Evolutionary conservation across 2,329 filamentous ascomycete species (phyloP).

Genomic region (Aureobasidium zeae): DNA sequence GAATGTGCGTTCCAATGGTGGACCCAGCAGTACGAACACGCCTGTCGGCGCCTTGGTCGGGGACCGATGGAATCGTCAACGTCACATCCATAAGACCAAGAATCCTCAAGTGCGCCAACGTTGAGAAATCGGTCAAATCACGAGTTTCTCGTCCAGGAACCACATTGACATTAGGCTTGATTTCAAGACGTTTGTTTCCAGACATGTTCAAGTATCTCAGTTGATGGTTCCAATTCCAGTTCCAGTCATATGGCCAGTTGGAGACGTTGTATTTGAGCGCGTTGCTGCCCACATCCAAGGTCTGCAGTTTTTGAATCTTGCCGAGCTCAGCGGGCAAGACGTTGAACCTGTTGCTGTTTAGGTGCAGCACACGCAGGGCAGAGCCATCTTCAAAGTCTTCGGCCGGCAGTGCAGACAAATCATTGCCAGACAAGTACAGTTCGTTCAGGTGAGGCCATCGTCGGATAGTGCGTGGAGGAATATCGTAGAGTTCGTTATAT

Average conservation of each 20-base stretch:
- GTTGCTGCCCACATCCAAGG: conserved; percentile 92
- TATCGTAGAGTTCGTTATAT: conserved; percentile 88
- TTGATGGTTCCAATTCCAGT: conserved; percentile 97
- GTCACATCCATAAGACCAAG: conserved; percentile 97
- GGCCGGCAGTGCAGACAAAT: conserved; percentile 79
- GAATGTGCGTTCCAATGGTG: conserved; percentile 67
- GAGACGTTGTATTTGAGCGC: conserved; percentile 96
- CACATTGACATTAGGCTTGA: conserved; percentile 56
- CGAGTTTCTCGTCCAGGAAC: conserved; percentile 49
- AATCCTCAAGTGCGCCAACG: conserved; percentile 71
- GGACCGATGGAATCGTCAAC: conserved; percentile 82
- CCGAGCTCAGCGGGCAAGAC: conserved; percentile 91
- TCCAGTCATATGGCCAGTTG: conserved; percentile 99
- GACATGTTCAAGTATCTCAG: conserved; percentile 92
- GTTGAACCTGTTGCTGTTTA: conserved; percentile 97
- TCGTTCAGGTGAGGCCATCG: conserved; percentile 86
- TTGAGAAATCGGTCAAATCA: conserved; percentile 83
- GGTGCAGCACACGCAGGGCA: conserved; percentile 77
- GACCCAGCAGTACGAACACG: conserved; percentile 97
- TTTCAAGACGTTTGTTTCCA: conserved; percentile 92
- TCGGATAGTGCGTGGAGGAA: conserved; percentile 79
- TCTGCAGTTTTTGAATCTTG: conserved; percentile 81
- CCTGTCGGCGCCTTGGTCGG: conserved; percentile 88
- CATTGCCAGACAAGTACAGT: conserved; percentile 90
- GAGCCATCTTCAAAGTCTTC: conserved; percentile 90